Base-by-base conservation (phyloP, 768 basidiomycete species). In the Sutorius australiensis region DNA sequence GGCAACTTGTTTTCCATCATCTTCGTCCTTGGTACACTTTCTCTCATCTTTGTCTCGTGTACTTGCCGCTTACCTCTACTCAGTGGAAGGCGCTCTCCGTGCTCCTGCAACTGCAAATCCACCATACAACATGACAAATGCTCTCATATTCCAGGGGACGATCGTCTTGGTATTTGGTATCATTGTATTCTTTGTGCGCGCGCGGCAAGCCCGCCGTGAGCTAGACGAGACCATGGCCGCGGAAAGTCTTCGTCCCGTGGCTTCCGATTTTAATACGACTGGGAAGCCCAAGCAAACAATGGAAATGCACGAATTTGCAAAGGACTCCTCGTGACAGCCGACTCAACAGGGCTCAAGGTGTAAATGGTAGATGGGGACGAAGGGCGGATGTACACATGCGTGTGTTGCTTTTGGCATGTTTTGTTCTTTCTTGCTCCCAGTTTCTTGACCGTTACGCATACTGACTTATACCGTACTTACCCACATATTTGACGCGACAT, bases 1-100 rank as follows among this genome's bases (percentile, higher is more conserved):
- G 82, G 82, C n/a, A 91, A 90, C 58, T 49, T 84, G 3, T 75
- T 83, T 50, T 73, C 77, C n/a, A 72, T 89, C 42, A 65, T 84
- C 19, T 83, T 84, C 56, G 75, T 88, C 8, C 72, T 87, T 2
- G 72, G 87, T 87, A 56, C 38, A 81, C 67, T 48, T 30, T 27
- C 28, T 42, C 48, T 51, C 9, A 28, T 46, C n/a, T 21, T 45
- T 28, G 6, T 31, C 12, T 31, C 13, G 34, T 30, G 6, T 17
- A 11, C 37, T 52, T 3, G 41, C 31, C 17, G 9, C 14, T 9
- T 6, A 7, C 19, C 4, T 44, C 28, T 14, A 45, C 46, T 34
- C 60, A 89, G 89, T 73, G 34, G 76, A 85, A 67, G 78, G 80
- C 43, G 86, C 88, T 3, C 75, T 93, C 14, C 85, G 89, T 41